A percentile compares a stretch with the other conserved stretches of the same genome.
phyloP scores from a whole-genome alignment of 2,329 filamentous ascomycete genomes.

The Setomelanomma holmii region DNA sequence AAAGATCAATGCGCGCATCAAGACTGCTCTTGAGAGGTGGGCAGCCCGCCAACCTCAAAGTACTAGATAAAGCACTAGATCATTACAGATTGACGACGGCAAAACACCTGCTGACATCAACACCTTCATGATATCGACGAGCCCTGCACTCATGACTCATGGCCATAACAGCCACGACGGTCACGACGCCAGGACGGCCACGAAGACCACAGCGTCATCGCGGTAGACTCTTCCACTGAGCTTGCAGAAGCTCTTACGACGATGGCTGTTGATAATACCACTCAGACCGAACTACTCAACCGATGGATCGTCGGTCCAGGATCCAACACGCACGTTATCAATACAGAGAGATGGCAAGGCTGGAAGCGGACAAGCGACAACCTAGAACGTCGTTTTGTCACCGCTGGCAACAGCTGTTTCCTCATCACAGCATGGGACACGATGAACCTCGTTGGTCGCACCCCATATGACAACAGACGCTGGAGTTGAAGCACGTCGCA shows the following conservation, averaged over 20 bases:
- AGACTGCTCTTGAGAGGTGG: background rate
- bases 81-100: background rate
- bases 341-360: background rate
- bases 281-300: background rate
- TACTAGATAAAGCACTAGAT: background rate
- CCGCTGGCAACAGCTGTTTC: background rate
- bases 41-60: background rate
- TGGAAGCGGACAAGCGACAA: background rate
- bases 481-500: background rate
- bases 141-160: background rate
- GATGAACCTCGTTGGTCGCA: background rate
- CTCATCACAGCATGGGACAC: background rate
- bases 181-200: background rate
- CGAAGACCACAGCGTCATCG: background rate
- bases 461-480: background rate
- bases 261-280: background rate
- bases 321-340: background rate
- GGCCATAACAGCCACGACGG: background rate
- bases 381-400: background rate
- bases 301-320: too few relatives aligned
- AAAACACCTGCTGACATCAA: background rate
- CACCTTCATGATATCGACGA: background rate
- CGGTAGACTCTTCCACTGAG: background rate
- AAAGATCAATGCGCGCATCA: background rate
- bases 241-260: background rate